Percentiles rank a stretch among this genome's conserved stretches.
These are phyloP conservation scores for Spencermartinsiella ligniputridi DNA, from an alignment of 1,139 yeast species.

Conservation along the genomic window DNA sequence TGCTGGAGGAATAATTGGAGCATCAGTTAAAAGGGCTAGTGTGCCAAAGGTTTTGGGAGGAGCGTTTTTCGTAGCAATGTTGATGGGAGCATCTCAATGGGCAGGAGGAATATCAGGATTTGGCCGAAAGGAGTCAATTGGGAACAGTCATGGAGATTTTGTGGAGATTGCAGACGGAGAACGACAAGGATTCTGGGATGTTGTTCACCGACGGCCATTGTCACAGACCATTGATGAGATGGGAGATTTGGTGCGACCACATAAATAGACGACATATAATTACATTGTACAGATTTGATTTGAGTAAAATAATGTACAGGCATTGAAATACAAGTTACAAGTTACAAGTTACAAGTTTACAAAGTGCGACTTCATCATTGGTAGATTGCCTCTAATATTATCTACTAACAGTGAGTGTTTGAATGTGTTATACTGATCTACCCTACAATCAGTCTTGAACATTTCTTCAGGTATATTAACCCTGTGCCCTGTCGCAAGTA, in stretches of 20 bases:
- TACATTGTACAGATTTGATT: no score
- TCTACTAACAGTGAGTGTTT: no score
- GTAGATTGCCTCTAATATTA: no score
- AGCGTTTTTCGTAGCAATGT: conserved; percentile 37
- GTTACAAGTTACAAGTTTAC: no score
- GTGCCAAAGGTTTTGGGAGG: conserved; percentile 43
- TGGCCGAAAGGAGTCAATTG: conserved; percentile 34
- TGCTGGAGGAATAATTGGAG: conserved; percentile 45
- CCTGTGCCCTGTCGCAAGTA: conserved; percentile 2
- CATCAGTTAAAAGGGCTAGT: conserved; percentile 19
- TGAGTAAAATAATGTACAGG: no score
- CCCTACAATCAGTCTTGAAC: no score
- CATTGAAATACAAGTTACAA: no score
- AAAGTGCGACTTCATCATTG: no score
- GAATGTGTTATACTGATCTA: no score
- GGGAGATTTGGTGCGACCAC: conserved; percentile 42
- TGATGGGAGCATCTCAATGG: conserved; percentile 43
- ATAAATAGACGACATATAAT: conserved; percentile 11
- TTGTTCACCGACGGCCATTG: conserved; percentile 74
- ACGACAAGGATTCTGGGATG: conserved; percentile 78
- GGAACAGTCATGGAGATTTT: conserved; percentile 27
- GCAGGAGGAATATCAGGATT: conserved; percentile 41
- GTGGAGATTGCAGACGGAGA: conserved; percentile 37
- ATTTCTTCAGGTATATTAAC: conserved; percentile 7
- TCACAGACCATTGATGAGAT: conserved; percentile 74